phyloP scores from a whole-genome alignment of 1,139 yeast genomes.

The Taphrina wiesneri region DNA sequence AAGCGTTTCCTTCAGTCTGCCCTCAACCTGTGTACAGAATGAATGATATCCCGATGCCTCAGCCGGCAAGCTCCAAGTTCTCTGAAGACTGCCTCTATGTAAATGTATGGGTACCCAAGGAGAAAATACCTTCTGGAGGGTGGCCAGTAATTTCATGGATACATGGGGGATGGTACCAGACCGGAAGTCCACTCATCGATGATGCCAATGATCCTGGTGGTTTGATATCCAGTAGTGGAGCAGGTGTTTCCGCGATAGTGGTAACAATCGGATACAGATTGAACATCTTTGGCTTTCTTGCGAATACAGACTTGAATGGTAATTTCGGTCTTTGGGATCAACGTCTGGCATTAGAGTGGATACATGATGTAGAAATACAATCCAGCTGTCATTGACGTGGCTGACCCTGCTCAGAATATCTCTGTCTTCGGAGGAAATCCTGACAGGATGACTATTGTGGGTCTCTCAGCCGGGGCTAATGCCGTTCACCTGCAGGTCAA shows the following conservation, averaged over 20 bases:
- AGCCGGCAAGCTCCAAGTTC: conserved; percentile 35
- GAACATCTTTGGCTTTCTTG: conserved; percentile 50
- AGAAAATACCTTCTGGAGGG: conserved; percentile 46
- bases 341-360: conserved; percentile 32
- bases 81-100: conserved; percentile 48
- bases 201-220: conserved; percentile 44
- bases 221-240: conserved; percentile 42
- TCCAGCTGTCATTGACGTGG: background rate
- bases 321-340: conserved; percentile 50
- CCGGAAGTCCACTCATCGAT: conserved; percentile 46
- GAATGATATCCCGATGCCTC: conserved; percentile 3
- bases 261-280: conserved; percentile 50
- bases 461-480: conserved; percentile 46
- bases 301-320: conserved; percentile 44
- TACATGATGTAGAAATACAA: background rate
- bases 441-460: conserved; percentile 48
- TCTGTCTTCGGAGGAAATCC: conserved; percentile 47
- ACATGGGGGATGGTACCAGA: conserved; percentile 47
- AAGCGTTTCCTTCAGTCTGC: conserved; percentile 43
- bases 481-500: conserved; percentile 43
- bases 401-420: conserved; percentile 41
- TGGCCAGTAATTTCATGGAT: conserved; percentile 51
- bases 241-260: conserved; percentile 45
- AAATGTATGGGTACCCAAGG: conserved; percentile 51
- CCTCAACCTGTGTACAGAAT: conserved; percentile 45